A percentile compares a stretch with the other conserved stretches of the same genome.
Conservation (phyloP, 2,329 filamentous ascomycete genomes). For the Diplodia sapinea region DNA sequence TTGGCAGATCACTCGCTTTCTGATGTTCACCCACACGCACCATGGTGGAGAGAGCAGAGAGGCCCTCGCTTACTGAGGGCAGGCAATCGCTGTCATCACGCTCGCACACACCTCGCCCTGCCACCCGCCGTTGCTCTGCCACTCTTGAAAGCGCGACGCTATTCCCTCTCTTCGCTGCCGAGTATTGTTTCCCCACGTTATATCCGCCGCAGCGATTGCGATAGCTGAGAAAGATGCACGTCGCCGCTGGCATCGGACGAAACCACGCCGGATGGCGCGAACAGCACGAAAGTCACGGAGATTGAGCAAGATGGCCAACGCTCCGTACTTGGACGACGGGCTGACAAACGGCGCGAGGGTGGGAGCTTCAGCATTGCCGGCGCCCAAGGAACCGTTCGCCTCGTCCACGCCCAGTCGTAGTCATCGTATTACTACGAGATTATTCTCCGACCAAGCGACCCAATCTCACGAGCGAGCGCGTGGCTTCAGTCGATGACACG, state of each 20-base stretch:
- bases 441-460: neutral
- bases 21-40: constrained; percentile 1
- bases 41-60: constrained; percentile 21
- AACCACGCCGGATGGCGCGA: neutral
- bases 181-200: neutral
- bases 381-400: constrained; percentile 1
- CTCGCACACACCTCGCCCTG: neutral
- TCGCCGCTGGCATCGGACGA: neutral
- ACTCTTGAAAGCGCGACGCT: neutral
- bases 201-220: neutral
- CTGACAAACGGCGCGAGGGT: neutral
- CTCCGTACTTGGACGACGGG: neutral
- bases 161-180: neutral
- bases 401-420: constrained; percentile 2
- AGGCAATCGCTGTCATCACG: neutral
- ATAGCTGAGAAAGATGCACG: neutral
- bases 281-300: neutral
- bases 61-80: neutral
- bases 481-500: neutral
- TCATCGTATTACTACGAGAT: neutral
- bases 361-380: neutral
- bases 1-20: constrained; percentile 1
- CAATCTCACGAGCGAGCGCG: constrained; percentile 1
- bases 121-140: neutral
- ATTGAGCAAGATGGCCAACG: neutral